phyloP scores from a whole-genome alignment of 768 basidiomycete species.

The Neoboletus brunneissimus region DNA sequence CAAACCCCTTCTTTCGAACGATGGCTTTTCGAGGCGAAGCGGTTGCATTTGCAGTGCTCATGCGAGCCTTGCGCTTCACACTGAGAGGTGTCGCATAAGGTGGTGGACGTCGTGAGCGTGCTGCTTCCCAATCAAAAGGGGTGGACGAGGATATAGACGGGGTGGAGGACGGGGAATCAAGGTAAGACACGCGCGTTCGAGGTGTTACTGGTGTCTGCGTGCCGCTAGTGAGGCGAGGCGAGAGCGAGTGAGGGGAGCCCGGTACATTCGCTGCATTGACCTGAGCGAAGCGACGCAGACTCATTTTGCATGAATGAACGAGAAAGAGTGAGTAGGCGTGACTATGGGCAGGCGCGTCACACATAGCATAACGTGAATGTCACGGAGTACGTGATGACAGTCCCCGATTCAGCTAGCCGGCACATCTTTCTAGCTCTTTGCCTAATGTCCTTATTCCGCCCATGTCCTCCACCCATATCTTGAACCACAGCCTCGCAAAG shows the following conservation, averaged over 20 bases:
- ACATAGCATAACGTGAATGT: slow-evolving; percentile 21
- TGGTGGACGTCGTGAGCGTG: slow-evolving; percentile 62
- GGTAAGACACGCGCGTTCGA: slow-evolving; percentile 46
- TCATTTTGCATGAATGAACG: slow-evolving; percentile 36
- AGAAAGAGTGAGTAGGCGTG: slow-evolving; percentile 14
- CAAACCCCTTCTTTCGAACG: slow-evolving; percentile 59
- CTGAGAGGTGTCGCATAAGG: slow-evolving; percentile 66
- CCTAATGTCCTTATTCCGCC: slow-evolving; percentile 21
- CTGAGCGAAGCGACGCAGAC: slow-evolving; percentile 58
- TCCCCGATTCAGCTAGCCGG: neutral
- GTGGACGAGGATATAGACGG: slow-evolving; percentile 73
- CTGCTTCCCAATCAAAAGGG: slow-evolving; percentile 89
- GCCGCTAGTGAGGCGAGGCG: slow-evolving; percentile 28
- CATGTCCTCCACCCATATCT: slow-evolving; percentile 44
- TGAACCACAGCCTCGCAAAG: slow-evolving; percentile 57
- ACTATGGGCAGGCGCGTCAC: slow-evolving; percentile 26
- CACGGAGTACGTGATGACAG: slow-evolving; percentile 16
- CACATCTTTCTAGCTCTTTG: slow-evolving; percentile 10
- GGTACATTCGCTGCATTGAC: slow-evolving; percentile 39
- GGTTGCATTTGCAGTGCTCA: slow-evolving; percentile 27
- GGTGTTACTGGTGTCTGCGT: slow-evolving; percentile 46
- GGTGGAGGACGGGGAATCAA: slow-evolving; percentile 61
- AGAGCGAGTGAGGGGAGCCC: slow-evolving; percentile 42
- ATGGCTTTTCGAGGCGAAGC: slow-evolving; percentile 47
- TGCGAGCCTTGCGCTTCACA: slow-evolving; percentile 44